Evolutionary conservation across 768 basidiomycete species (phyloP).

Genomic region (Lentinula sp.): DNA sequence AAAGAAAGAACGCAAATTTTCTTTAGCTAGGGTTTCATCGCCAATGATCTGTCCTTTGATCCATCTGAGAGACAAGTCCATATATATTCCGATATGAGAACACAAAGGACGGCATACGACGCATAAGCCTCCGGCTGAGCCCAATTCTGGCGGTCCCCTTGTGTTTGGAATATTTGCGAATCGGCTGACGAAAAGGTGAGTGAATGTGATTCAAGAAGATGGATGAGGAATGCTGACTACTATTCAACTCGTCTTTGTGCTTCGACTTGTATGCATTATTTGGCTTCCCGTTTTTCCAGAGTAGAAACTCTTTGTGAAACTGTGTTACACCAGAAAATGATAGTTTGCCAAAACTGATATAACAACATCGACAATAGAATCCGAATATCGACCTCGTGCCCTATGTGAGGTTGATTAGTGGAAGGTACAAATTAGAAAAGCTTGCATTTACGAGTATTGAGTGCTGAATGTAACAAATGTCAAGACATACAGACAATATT

Average conservation of each 20-base stretch:
- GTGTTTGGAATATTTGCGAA: constrained; percentile 54
- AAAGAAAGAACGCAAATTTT: constrained; percentile 73
- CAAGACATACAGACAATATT: background rate
- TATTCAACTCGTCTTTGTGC: constrained; percentile 48
- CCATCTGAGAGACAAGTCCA: constrained; percentile 39
- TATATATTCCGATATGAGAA: background rate
- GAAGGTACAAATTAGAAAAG: background rate
- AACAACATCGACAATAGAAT: constrained; percentile 75
- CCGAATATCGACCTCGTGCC: constrained; percentile 74
- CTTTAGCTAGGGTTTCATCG: constrained; percentile 63
- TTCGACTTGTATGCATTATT: constrained; percentile 42
- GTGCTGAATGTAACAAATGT: background rate
- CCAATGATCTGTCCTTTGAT: constrained; percentile 59
- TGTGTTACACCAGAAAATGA: constrained; percentile 68
- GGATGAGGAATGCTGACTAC: constrained; percentile 23
- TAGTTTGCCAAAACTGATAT: constrained; percentile 67
- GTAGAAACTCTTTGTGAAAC: constrained; percentile 59
- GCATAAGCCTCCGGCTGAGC: constrained; percentile 57
- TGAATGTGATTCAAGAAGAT: background rate
- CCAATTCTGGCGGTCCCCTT: constrained; percentile 59
- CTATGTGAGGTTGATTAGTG: constrained; percentile 25
- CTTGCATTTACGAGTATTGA: background rate
- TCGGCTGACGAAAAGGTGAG: constrained; percentile 26
- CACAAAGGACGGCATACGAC: constrained; percentile 33
- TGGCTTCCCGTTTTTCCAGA: constrained; percentile 50